A percentile compares a stretch with the other conserved stretches of the same genome.
Evolutionary conservation across 2,329 filamentous ascomycete species (phyloP).

Genomic region (Coniochaeta hoffmannii): DNA sequence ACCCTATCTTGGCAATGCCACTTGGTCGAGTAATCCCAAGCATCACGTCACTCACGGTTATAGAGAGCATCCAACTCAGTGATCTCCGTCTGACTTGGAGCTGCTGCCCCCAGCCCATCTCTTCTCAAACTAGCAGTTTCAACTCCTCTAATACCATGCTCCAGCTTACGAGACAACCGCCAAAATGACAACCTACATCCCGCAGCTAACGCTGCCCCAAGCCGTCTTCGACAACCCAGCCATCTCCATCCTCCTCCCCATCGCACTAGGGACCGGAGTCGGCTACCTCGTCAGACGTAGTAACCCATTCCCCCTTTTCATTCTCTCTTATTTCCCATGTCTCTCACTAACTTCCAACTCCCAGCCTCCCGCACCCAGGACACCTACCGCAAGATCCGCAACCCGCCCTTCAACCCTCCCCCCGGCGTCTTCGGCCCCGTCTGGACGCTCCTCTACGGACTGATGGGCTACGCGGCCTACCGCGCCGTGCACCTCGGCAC

Average conservation of each 20-base stretch:
- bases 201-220: constrained; percentile 67
- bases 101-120: too few species aligned
- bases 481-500: constrained; percentile 62
- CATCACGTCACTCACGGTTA: too few species aligned
- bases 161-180: not conserved
- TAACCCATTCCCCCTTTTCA: constrained; percentile 20
- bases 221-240: constrained; percentile 66
- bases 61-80: too few species aligned
- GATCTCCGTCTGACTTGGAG: too few species aligned
- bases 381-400: constrained; percentile 59
- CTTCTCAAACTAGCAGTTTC: not conserved
- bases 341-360: not conserved
- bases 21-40: too few species aligned
- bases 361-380: constrained; percentile 42
- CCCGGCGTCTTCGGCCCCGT: constrained; percentile 55
- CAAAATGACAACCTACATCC: constrained; percentile 72
- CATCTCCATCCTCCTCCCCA: constrained; percentile 66
- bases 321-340: not conserved
- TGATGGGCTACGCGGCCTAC: constrained; percentile 88
- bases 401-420: constrained; percentile 57
- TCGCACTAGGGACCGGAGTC: constrained; percentile 65
- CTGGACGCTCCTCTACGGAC: constrained; percentile 59
- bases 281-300: constrained; percentile 62
- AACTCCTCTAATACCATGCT: not conserved
- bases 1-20: too few species aligned